Evolutionary conservation across 768 basidiomycete genomes (phyloP).

Genomic region (Gloeophyllum trabeum): DNA sequence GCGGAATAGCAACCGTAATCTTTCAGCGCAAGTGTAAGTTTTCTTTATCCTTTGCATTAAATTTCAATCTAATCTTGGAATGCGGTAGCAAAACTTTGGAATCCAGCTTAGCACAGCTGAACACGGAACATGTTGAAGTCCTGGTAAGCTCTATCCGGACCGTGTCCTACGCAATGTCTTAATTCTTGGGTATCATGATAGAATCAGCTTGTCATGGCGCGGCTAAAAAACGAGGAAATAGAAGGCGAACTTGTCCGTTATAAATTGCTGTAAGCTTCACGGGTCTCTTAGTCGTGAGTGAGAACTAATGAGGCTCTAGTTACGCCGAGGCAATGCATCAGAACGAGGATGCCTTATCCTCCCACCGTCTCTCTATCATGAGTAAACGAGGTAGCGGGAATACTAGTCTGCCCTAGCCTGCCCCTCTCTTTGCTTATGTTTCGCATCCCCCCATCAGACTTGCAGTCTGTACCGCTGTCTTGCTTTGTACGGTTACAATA

Average conservation of each 20-base stretch:
- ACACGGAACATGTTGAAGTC: constrained; percentile 70
- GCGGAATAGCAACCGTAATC: constrained; percentile 63
- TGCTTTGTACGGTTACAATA: too few species aligned
- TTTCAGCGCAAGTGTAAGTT: constrained; percentile 73
- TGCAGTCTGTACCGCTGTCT: too few species aligned
- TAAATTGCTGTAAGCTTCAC: constrained; percentile 71
- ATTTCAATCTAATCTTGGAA: constrained; percentile 5
- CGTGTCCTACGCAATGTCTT: neutral
- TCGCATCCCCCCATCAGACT: too few species aligned
- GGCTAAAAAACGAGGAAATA: constrained; percentile 84
- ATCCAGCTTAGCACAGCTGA: constrained; percentile 64
- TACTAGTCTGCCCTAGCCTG: constrained; percentile 9
- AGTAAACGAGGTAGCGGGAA: constrained; percentile 17
- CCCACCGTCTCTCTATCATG: constrained; percentile 23
- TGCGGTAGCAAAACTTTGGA: constrained; percentile 67
- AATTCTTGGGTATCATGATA: constrained; percentile 24
- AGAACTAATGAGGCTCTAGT: constrained; percentile 13
- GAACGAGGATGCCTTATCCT: constrained; percentile 37
- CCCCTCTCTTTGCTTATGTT: too few species aligned
- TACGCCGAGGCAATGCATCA: constrained; percentile 45
- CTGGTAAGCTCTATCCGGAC: constrained; percentile 32
- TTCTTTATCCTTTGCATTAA: neutral
- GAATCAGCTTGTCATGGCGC: constrained; percentile 87
- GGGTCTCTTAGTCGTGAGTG: neutral
- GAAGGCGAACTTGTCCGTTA: constrained; percentile 92